phyloP scores from a whole-genome alignment of 192 early-diverging fungal species.

The Radiomyces spectabilis region DNA sequence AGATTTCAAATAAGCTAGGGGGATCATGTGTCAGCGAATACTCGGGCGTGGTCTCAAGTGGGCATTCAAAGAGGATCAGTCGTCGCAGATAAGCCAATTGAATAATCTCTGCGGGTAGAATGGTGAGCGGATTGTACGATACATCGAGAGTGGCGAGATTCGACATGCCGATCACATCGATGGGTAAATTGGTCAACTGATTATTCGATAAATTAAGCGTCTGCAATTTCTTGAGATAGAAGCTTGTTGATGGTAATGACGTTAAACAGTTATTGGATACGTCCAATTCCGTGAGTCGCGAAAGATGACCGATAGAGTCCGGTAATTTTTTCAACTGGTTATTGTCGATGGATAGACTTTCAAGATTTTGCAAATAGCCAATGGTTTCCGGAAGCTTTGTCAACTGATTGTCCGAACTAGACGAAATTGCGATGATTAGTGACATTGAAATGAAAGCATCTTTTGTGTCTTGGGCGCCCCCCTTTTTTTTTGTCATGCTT shows the following conservation, averaged over 20 bases:
- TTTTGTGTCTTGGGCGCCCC: no score
- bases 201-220: background rate
- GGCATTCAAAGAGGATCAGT: constrained; percentile 49
- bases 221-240: background rate
- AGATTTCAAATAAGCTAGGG: constrained; percentile 68
- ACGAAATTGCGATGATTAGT: background rate
- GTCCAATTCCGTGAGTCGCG: background rate
- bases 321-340: background rate
- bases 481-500: background rate
- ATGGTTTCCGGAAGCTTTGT: background rate
- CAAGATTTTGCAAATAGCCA: background rate
- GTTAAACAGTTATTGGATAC: background rate
- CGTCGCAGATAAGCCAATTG: constrained; percentile 61
- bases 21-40: constrained; percentile 29
- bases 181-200: background rate
- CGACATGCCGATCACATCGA: constrained; percentile 27
- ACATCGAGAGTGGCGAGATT: constrained; percentile 59
- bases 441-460: background rate
- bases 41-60: constrained; percentile 30
- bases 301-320: background rate
- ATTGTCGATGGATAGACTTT: background rate
- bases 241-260: background rate
- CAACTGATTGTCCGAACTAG: background rate
- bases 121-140: constrained; percentile 53
- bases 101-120: constrained; percentile 68